Percentiles rank a stretch among this genome's conserved stretches.
phyloP scores from a whole-genome alignment of 164 flowering plant species.

The Vitis cinerea region DNA sequence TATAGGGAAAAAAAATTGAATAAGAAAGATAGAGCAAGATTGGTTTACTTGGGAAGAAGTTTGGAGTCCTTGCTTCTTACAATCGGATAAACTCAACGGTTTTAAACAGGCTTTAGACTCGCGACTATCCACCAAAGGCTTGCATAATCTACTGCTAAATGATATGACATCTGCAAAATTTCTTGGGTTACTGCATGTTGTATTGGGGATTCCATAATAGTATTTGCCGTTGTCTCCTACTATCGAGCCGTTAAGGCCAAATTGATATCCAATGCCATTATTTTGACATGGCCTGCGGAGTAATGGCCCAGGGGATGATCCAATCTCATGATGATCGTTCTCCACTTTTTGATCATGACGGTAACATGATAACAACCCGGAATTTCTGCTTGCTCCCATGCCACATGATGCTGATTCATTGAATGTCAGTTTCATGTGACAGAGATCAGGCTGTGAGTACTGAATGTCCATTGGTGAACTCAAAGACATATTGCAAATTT shows the following conservation, averaged over 20 bases:
- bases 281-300: constrained; percentile 14
- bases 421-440: constrained; percentile 18
- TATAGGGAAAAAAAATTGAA: background rate
- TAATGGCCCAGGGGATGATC: constrained; percentile 13
- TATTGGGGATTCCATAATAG: constrained; percentile 19
- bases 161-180: constrained; percentile 33
- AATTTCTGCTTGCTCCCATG: constrained; percentile 1
- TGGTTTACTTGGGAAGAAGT: constrained; percentile 31
- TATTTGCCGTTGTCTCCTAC: constrained; percentile 21
- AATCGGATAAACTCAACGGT: constrained; percentile 22
- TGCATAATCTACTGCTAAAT: constrained; percentile 28
- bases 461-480: constrained; percentile 10
- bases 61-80: constrained; percentile 37
- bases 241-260: constrained; percentile 17
- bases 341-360: constrained; percentile 28
- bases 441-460: constrained; percentile 9
- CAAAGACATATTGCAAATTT: constrained; percentile 23
- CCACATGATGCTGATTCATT: constrained; percentile 15
- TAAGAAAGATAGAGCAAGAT: background rate
- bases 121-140: constrained; percentile 33
- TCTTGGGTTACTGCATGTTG: constrained; percentile 28
- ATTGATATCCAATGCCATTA: constrained; percentile 23
- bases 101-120: constrained; percentile 26
- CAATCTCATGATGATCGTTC: constrained; percentile 15
- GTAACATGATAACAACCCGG: constrained; percentile 27